These are phyloP conservation scores for Chlamydomonas eustigma DNA, from an alignment of 139 green algal species.

Conservation along the genomic window DNA sequence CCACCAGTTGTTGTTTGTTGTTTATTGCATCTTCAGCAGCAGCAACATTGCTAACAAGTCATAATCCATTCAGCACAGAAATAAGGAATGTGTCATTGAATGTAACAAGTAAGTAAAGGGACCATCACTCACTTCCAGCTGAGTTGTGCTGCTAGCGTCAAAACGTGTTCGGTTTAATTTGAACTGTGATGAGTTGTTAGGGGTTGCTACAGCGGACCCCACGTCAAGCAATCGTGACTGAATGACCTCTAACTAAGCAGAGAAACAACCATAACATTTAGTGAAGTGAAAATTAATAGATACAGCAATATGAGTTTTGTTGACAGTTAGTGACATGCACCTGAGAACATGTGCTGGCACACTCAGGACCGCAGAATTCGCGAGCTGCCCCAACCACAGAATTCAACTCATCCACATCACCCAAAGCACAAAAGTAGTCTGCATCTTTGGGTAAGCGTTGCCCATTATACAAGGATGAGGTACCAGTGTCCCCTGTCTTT, in stretches of 20 bases:
- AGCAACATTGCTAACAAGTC: not conserved
- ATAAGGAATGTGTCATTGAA: too few species aligned
- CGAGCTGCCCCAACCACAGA: not conserved
- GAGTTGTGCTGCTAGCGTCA: constrained; percentile 14
- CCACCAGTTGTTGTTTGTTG: constrained; percentile 3
- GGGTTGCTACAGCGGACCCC: constrained; percentile 87
- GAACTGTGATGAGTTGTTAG: constrained; percentile 39
- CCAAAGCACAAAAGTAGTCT: constrained; percentile 53
- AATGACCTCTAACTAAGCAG: constrained; percentile 73
- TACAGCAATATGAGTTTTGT: not conserved
- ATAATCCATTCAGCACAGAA: too few species aligned
- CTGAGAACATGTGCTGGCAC: not conserved
- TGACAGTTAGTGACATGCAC: not conserved
- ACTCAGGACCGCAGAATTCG: not conserved
- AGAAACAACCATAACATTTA: too few species aligned
- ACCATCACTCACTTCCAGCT: constrained; percentile 71
- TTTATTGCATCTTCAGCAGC: constrained; percentile 4
- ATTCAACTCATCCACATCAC: constrained; percentile 95
- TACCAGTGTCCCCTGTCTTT: constrained; percentile 79
- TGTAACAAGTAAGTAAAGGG: too few species aligned
- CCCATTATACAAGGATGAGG: constrained; percentile 85
- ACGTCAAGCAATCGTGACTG: constrained; percentile 91
- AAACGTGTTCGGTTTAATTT: constrained; percentile 75
- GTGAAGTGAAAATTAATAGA: not conserved
- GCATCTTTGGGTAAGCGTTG: constrained; percentile 70